phyloP scores from a whole-genome alignment of 257 asterid species.

The Linderniella brevidens region DNA sequence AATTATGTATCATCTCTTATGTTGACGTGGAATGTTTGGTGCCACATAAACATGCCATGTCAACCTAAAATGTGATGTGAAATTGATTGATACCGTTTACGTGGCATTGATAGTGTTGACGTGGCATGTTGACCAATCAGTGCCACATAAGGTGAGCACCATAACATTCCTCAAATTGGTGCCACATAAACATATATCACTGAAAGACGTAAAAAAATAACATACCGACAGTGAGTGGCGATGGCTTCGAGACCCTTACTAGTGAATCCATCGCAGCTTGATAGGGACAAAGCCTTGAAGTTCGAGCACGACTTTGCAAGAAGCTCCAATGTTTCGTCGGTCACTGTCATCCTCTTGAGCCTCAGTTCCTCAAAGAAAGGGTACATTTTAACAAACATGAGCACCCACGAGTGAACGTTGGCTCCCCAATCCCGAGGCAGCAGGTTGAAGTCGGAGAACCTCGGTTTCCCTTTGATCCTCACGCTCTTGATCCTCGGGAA shows the following conservation, averaged over 20 bases:
- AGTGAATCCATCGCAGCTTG: constrained; percentile 73
- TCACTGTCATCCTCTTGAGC: constrained; percentile 62
- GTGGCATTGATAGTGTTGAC: no score
- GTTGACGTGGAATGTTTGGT: neutral
- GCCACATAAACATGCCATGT: neutral
- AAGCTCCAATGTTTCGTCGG: constrained; percentile 69
- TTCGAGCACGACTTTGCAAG: constrained; percentile 49
- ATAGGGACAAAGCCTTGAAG: constrained; percentile 58
- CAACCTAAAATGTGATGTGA: no score
- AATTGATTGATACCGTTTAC: no score
- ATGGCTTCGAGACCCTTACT: constrained; percentile 55
- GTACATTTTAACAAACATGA: constrained; percentile 31
- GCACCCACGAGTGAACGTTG: constrained; percentile 38
- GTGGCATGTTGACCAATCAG: no score
- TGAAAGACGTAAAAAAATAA: neutral
- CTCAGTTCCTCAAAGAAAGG: constrained; percentile 72
- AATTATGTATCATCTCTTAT: no score
- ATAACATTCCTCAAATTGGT: no score
- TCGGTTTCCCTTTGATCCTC: constrained; percentile 40
- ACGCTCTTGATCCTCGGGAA: constrained; percentile 41
- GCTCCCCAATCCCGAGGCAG: constrained; percentile 57
- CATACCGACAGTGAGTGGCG: constrained; percentile 66
- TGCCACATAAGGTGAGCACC: no score
- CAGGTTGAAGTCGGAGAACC: constrained; percentile 54
- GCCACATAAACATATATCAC: no score